Evolutionary conservation across 257 asterid genomes (phyloP).

Genomic region (Forsythia viridissima): DNA sequence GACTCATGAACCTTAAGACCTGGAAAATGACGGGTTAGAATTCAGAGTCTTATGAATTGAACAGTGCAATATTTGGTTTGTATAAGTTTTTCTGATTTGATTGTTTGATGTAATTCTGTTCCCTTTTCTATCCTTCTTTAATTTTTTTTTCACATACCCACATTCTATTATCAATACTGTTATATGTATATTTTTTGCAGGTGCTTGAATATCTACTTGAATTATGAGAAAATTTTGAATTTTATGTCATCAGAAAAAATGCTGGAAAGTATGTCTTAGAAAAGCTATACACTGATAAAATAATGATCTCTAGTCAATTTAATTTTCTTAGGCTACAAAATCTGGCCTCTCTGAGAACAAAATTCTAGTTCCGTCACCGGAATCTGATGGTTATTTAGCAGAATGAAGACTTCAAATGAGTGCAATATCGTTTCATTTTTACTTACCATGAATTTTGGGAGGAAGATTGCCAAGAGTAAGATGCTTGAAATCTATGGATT

Average conservation of each 20-base stretch:
- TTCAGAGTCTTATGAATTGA: neutral
- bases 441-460: constrained; percentile 65
- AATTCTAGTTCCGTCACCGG: neutral
- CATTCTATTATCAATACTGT: neutral
- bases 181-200: neutral
- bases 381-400: neutral
- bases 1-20: constrained; percentile 73
- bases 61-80: neutral
- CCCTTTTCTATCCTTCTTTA: neutral
- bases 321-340: neutral
- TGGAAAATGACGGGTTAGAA: constrained; percentile 23
- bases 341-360: neutral
- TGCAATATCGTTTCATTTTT: neutral
- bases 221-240: neutral
- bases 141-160: neutral
- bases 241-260: neutral
- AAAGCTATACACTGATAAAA: neutral
- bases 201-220: neutral
- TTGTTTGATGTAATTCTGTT: neutral
- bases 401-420: neutral
- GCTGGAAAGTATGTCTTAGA: neutral
- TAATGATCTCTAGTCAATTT: neutral
- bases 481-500: constrained; percentile 57
- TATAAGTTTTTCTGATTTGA: neutral
- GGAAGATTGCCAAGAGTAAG: constrained; percentile 73